These are phyloP conservation scores for Aaosphaeria pasadenensis DNA, from an alignment of 2,329 filamentous ascomycete species.

Conservation along the genomic window DNA sequence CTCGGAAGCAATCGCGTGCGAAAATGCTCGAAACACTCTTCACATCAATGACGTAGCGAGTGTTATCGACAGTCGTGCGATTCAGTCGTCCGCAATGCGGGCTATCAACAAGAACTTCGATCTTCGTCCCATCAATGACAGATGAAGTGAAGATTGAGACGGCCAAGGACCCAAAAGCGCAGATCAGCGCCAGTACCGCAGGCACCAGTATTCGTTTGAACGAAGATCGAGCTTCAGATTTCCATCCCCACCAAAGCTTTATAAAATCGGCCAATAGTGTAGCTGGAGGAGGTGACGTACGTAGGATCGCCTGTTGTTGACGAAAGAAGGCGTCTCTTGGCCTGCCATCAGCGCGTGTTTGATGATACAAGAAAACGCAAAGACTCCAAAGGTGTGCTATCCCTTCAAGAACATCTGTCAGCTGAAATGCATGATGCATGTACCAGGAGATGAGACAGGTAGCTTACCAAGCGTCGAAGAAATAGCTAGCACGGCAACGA, in stretches of 20 bases:
- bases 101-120: not conserved
- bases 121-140: not conserved
- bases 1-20: not conserved
- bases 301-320: slow-evolving; percentile 11
- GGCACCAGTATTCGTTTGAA: slow-evolving; percentile 5
- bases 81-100: not conserved
- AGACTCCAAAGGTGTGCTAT: not conserved
- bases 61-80: not conserved
- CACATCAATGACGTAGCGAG: not conserved
- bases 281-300: slow-evolving; percentile 9
- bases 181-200: not conserved
- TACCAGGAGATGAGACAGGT: not conserved
- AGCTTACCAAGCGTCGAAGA: not conserved
- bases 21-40: not conserved
- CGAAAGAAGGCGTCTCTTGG: slow-evolving; percentile 9
- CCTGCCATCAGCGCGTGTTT: slow-evolving; percentile 3
- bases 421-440: not conserved
- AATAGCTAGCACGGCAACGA: slow-evolving; percentile 2
- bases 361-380: not conserved
- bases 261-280: slow-evolving; percentile 8
- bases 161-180: not conserved
- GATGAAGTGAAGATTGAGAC: not conserved
- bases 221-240: slow-evolving; percentile 2
- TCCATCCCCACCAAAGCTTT: slow-evolving; percentile 13
- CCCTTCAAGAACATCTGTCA: not conserved